Evolutionary conservation across 2,329 filamentous ascomycete species (phyloP), one percentile per base, ranked within the genome.

Genomic region (Stagonosporopsis tanaceti): DNA sequence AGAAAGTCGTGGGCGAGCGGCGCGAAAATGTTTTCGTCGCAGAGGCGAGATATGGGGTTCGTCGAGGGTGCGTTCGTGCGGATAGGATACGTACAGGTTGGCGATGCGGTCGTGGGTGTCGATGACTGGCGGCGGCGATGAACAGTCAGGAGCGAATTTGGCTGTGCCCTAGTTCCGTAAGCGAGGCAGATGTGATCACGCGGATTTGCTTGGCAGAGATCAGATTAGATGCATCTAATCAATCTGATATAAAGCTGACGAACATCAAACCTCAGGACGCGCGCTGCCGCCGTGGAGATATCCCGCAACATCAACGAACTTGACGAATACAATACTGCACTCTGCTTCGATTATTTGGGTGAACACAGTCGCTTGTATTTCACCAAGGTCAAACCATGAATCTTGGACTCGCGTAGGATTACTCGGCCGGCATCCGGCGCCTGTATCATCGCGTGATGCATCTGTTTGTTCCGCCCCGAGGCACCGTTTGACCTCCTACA

Each of bases 51-150:
- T 53, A 44, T 48, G 28, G 24, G 12, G 28, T 32, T 39, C 40
- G 24, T 44, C 46, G 59, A 45, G 37, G 11, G 38, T 44, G 56
- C 45, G 45, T 35, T 24, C 46, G 50, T 50, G 44, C 54, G 20
- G 50, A 46, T 52, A 60, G 60, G 46, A 64, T 69, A 76, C 73
- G 69, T 73, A 76, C 74, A 72, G 66, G 60, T 68, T 70, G 69
- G 59, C 60, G 63, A 47, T 71, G 58, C 59, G 64, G 69, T 65
- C 66, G 72, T 67, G 55, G 66, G 65, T 67, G 66, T 70, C 69
- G 67, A 65, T 71, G 71, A 69, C 66, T 70, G 61, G 61, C 62
- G 62, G 59, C 65, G 64, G 60, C 69, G 65, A 62, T 64, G 65
- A 58, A 56, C 65, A 62, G 63, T 46, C 38, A 42, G 44, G 53